phyloP scores from a whole-genome alignment of 2,329 filamentous ascomycete genomes.

The Raffaelea deltoideospora region DNA sequence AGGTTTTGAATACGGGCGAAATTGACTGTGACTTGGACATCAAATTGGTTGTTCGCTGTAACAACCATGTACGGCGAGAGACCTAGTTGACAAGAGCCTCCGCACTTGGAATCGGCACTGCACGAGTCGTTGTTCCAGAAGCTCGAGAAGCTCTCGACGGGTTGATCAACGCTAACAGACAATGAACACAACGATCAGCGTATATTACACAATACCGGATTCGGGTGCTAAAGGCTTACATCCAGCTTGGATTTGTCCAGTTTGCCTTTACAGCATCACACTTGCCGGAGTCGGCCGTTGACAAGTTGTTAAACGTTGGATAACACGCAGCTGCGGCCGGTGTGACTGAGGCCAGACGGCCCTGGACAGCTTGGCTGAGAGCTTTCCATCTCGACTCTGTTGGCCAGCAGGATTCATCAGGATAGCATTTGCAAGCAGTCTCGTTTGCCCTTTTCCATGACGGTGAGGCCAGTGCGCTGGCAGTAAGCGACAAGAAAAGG shows the following conservation, averaged over 20 bases:
- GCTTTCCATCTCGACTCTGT: slow-evolving; percentile 3
- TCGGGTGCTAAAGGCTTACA: slow-evolving; percentile 9
- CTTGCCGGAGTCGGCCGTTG: slow-evolving; percentile 20
- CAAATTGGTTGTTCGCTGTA: slow-evolving; percentile 11
- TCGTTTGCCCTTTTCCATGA: not conserved
- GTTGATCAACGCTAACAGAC: slow-evolving; percentile 9
- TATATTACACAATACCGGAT: not conserved
- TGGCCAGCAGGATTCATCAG: slow-evolving; percentile 5
- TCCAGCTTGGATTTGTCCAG: slow-evolving; percentile 21
- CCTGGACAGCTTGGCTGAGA: slow-evolving; percentile 5
- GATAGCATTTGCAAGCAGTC: slow-evolving; percentile 13
- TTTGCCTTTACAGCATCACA: slow-evolving; percentile 17
- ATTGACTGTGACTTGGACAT: slow-evolving; percentile 18
- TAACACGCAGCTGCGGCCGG: slow-evolving; percentile 5
- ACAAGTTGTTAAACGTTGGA: slow-evolving; percentile 8
- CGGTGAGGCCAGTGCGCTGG: not conserved
- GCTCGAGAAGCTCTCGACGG: slow-evolving; percentile 14
- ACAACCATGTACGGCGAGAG: slow-evolving; percentile 20
- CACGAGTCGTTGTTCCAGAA: slow-evolving; percentile 5
- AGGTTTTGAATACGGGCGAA: slow-evolving; percentile 31
- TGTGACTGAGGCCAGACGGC: slow-evolving; percentile 3
- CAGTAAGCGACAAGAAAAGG: no score
- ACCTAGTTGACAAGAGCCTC: slow-evolving; percentile 20
- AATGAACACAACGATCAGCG: slow-evolving; percentile 3
- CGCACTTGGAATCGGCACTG: slow-evolving; percentile 11